Evolutionary conservation across 163 green algal species (phyloP).

Genomic region (Scenedesmus sp.): DNA sequence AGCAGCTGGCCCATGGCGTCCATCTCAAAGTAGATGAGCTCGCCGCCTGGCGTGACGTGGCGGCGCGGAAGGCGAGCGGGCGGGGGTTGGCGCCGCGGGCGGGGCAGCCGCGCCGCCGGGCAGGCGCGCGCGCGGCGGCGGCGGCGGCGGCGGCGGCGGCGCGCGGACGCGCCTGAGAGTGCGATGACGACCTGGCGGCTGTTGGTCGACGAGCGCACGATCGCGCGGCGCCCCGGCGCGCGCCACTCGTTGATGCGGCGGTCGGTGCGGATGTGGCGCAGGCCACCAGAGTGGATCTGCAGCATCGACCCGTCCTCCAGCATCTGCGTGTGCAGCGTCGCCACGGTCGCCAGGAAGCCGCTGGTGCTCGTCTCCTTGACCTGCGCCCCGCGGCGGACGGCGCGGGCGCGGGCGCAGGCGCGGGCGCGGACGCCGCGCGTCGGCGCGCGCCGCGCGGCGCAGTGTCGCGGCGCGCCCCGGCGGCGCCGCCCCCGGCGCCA

Average conservation of each 20-base stretch:
- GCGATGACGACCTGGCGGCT: conserved; percentile 75
- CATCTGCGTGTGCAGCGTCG: conserved; percentile 85
- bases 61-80: neutral
- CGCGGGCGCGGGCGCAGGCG: too few species aligned
- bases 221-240: conserved; percentile 81
- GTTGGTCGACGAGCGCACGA: conserved; percentile 87
- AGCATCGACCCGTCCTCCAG: conserved; percentile 94
- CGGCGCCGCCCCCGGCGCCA: too few species aligned
- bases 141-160: neutral
- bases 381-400: too few species aligned
- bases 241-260: conserved; percentile 97
- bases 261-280: conserved; percentile 94
- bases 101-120: neutral
- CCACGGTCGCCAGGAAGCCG: conserved; percentile 88
- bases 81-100: neutral
- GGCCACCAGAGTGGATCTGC: conserved; percentile 90
- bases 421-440: too few species aligned
- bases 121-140: neutral
- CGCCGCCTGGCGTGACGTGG: conserved; percentile 67
- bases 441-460: too few species aligned
- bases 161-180: conserved; percentile 12
- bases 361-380: conserved; percentile 97
- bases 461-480: too few species aligned
- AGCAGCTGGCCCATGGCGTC: conserved; percentile 85
- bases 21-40: conserved; percentile 98